Conservation (phyloP, 306 rosid genomes). For the Citrullus mucosospermus region DNA sequence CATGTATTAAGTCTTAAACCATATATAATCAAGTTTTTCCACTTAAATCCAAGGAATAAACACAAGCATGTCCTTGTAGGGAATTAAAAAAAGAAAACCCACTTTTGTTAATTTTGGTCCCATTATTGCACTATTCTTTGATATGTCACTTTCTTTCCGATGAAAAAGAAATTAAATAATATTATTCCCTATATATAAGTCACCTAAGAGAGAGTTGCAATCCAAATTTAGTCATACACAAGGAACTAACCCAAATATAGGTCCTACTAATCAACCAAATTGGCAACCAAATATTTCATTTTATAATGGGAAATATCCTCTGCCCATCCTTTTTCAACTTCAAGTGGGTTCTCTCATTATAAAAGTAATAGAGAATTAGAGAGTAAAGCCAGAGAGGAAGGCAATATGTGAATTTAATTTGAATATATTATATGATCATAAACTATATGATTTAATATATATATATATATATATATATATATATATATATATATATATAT, state of each 20-base stretch:
- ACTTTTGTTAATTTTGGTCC: neutral
- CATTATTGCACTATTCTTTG: neutral
- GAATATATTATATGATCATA: neutral
- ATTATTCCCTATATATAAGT: neutral
- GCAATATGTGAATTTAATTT: neutral
- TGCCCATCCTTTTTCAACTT: neutral
- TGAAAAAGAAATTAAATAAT: neutral
- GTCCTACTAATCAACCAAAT: neutral
- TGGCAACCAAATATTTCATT: neutral
- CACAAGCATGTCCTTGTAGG: neutral
- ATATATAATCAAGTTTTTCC: too few species aligned
- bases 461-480: neutral
- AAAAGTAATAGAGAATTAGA: neutral
- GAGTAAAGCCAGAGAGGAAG: constrained; percentile 5
- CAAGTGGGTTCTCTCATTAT: neutral
- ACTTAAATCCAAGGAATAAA: neutral
- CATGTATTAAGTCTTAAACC: neutral
- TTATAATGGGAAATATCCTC: neutral
- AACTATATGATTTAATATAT: neutral
- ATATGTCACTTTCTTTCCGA: neutral
- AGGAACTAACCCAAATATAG: neutral
- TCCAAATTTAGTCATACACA: neutral
- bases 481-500: too few species aligned
- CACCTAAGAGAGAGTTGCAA: neutral
- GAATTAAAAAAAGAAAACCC: neutral